These are phyloP conservation scores for Crithidia sp. DNA, from an alignment of 208 protist genomes.

Conservation along the genomic window DNA sequence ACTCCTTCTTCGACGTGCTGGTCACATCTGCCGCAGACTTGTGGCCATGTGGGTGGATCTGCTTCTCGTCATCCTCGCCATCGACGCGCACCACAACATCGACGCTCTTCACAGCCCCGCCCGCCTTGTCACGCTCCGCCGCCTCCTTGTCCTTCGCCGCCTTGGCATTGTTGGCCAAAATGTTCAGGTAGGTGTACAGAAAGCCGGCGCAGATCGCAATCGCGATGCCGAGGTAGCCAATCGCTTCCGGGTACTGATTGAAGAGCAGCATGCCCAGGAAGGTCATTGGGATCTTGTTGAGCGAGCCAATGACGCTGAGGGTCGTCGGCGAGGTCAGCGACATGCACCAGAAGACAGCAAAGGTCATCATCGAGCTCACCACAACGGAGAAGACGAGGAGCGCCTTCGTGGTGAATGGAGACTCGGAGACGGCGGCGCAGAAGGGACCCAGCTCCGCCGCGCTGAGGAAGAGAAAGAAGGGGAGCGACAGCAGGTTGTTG, in stretches of 20 bases:
- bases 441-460: conserved; percentile 20
- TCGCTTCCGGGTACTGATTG: conserved; percentile 67
- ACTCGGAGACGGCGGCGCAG: conserved; percentile 10
- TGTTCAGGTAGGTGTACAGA: conserved; percentile 78
- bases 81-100: background rate
- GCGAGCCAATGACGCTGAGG: conserved; percentile 83
- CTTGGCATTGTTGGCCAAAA: conserved; percentile 39
- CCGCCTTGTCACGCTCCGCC: conserved; percentile 3
- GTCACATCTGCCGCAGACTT: background rate
- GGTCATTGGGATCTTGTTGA: conserved; percentile 87
- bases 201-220: conserved; percentile 72
- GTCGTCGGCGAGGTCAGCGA: conserved; percentile 89
- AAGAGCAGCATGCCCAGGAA: conserved; percentile 88
- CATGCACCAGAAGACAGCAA: conserved; percentile 92
- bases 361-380: conserved; percentile 79
- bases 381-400: conserved; percentile 56
- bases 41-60: too few relatives aligned
- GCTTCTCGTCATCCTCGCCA: conserved; percentile 10
- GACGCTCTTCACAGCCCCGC: background rate
- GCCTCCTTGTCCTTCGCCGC: conserved; percentile 10
- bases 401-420: conserved; percentile 26
- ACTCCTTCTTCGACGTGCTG: conserved; percentile 14
- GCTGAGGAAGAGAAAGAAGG: conserved; percentile 57
- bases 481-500: conserved; percentile 88
- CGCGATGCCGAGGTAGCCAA: conserved; percentile 77